Base-by-base conservation (phyloP, 306 rosid species). In the Casuarina glauca region DNA sequence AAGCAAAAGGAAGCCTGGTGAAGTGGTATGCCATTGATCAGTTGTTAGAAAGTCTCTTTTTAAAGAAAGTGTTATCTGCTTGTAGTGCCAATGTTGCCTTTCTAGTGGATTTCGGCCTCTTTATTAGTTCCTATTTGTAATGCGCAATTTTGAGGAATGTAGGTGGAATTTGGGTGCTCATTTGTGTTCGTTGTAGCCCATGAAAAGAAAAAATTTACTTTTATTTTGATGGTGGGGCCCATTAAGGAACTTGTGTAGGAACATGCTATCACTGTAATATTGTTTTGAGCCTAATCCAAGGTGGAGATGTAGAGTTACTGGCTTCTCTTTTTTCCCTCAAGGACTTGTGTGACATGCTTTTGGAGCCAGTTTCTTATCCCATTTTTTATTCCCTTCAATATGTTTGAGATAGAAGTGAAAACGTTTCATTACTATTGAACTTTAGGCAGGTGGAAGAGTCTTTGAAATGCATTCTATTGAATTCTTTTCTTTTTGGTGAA, bases 1-100 rank as follows among this genome's bases (percentile, higher is more conserved):
- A 69, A 95, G 99, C 86, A 93, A 93, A 91, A 85, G 97, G 86
- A 92, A 74, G 90, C 99, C 99, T 3, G 96, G 90, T 70, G 93
- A 89, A 89, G 93, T 91, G 97, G 98, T 94, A 70, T 49, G 80
- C 76, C 72, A 50, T 51, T 55, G 66, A 41, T 1, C 26, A 61
- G 26, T 7, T 50, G 15, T 74, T 50, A 48, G 54, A 42, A 15
- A 62, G 10, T 83, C 42, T 70, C 60, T 70, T 35, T 15, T n/a
- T 75, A 38, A 15, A 69, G 42, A 55, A 55, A 41, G 6, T 60
- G 52, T 74, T 4, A 41, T 19, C 12, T 70, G 35, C 74, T 73
- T 44, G 9, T 13, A 12, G 39, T 36, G 62, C 38, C 11, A 0
- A 6, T 32, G 11, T 26, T 26, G 32, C 32, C 32, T 26, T 26